phyloP scores from a whole-genome alignment of 805 yeast genomes.

The Candida xyloterini region DNA sequence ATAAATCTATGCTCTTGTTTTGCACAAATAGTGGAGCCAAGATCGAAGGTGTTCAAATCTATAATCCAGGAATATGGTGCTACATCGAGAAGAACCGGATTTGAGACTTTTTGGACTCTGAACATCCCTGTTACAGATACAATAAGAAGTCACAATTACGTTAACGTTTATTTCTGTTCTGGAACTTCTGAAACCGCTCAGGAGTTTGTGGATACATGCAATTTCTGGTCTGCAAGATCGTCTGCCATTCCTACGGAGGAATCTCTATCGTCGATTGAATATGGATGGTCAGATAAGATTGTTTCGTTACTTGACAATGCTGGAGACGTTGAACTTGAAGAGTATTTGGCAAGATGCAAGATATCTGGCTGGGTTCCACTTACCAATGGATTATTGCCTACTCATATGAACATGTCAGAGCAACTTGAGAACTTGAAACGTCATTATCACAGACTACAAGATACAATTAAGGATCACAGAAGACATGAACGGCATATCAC shows the following conservation, averaged over 20 bases:
- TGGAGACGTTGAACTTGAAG: conserved; percentile 8
- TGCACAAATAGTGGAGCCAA: conserved; percentile 43
- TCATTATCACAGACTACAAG: conserved; percentile 40
- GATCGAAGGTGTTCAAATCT: conserved; percentile 20
- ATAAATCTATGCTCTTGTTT: conserved; percentile 51
- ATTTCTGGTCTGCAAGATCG: conserved; percentile 86
- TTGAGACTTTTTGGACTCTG: conserved; percentile 49
- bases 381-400: conserved; percentile 26
- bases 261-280: conserved; percentile 72
- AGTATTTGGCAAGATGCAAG: conserved; percentile 30
- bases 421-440: conserved; percentile 40
- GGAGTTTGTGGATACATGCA: conserved; percentile 72
- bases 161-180: conserved; percentile 57
- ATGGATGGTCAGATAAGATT: conserved; percentile 63
- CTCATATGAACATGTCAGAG: conserved; percentile 30
- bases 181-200: conserved; percentile 64
- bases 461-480: conserved; percentile 43
- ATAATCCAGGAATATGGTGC: conserved; percentile 13
- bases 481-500: conserved; percentile 16
- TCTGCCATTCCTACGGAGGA: conserved; percentile 78
- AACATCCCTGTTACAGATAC: conserved; percentile 47
- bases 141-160: conserved; percentile 25
- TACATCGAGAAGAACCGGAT: conserved; percentile 33
- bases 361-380: conserved; percentile 44
- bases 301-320: conserved; percentile 13